Percentiles rank a stretch among this genome's conserved stretches.
Conservation (phyloP, 306 rosid genomes). For the Quercus dentata region DNA sequence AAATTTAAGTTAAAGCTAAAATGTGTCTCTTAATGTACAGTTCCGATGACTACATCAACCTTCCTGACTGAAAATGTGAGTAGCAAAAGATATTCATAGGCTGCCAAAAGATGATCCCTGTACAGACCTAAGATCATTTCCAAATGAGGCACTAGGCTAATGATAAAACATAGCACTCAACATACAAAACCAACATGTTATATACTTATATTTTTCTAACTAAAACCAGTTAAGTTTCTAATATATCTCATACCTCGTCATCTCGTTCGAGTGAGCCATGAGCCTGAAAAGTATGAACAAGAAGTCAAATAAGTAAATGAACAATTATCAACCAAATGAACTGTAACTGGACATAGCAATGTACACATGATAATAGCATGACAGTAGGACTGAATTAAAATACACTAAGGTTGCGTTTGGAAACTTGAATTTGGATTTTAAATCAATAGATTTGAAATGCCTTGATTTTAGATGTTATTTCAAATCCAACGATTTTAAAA, state of each 20-base stretch:
- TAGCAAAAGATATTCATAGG: not conserved
- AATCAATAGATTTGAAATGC: no score
- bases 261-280: conserved; percentile 95
- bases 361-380: not conserved
- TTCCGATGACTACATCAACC: not conserved
- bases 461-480: no score
- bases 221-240: not conserved
- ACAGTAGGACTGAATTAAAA: not conserved
- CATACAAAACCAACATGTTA: not conserved
- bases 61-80: not conserved
- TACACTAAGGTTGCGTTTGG: no score
- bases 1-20: not conserved
- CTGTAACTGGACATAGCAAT: not conserved
- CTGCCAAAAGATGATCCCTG: not conserved
- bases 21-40: not conserved
- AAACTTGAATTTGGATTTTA: no score
- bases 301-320: conserved; percentile 13
- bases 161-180: not conserved
- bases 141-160: not conserved
- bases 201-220: not conserved
- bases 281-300: conserved; percentile 57
- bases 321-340: not conserved
- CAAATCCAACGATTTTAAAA: no score
- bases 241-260: conserved; percentile 68
- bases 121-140: not conserved